Evolutionary conservation across 176 grass and related monocot species (phyloP).

Genomic region (Dendrocalamus sinicus): DNA sequence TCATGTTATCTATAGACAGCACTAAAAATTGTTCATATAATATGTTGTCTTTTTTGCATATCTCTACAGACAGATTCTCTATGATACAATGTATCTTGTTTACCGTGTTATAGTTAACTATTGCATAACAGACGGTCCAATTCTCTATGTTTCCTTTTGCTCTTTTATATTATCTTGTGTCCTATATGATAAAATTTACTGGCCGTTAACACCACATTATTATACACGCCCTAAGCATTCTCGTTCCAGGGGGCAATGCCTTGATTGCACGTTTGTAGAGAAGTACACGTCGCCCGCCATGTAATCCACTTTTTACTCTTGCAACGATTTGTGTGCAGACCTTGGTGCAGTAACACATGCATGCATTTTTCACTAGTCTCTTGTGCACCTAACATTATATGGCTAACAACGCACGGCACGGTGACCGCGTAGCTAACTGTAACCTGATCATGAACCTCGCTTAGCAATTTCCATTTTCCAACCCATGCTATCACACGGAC

Average conservation of each 20-base stretch:
- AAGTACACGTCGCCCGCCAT: not conserved
- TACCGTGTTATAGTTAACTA: no score
- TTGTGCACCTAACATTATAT: not conserved
- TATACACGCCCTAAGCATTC: not conserved
- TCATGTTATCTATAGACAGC: no score
- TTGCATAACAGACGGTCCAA: no score
- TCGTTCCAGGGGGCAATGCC: not conserved
- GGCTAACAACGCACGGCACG: not conserved
- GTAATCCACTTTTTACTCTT: not conserved
- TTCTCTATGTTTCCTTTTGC: no score
- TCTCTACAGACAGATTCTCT: no score
- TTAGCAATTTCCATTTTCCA: not conserved
- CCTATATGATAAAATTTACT: no score
- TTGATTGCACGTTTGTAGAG: not conserved
- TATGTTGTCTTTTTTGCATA: no score
- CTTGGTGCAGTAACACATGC: not conserved
- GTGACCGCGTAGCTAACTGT: not conserved
- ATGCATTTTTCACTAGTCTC: not conserved
- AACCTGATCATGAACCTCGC: not conserved
- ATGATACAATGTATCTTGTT: no score
- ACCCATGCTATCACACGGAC: not conserved
- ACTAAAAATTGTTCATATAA: no score
- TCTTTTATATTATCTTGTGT: fast-evolving
- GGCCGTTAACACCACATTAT: no score
- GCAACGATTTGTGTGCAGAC: not conserved